A percentile compares a stretch with the other conserved stretches of the same genome.
Evolutionary conservation across 2,329 filamentous ascomycete genomes (phyloP).

Genomic region (Microcyclospora pomicola): DNA sequence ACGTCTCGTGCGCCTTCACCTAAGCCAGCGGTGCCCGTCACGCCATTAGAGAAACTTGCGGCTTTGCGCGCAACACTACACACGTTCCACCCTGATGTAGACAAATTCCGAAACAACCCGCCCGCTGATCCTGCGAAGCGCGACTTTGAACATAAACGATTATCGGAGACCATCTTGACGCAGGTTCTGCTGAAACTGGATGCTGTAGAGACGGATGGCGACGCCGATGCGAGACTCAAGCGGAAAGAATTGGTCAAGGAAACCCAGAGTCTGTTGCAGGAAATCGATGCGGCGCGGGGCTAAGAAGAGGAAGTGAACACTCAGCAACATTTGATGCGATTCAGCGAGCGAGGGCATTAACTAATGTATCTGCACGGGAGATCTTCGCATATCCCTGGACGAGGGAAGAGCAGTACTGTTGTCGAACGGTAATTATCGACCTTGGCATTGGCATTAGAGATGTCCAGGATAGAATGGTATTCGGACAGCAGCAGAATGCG

Average conservation of each 20-base stretch:
- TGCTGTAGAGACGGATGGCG: conserved; percentile 58
- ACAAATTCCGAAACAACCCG: conserved; percentile 47
- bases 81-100: conserved; percentile 50
- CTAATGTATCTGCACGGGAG: too few relatives aligned
- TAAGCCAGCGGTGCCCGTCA: conserved; percentile 25
- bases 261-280: conserved; percentile 52
- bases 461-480: too few relatives aligned
- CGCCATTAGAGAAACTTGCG: conserved; percentile 49
- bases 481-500: too few relatives aligned
- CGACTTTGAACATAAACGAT: conserved; percentile 58
- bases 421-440: too few relatives aligned
- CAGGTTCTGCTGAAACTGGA: conserved; percentile 67
- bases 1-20: conserved; percentile 27
- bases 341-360: too few relatives aligned
- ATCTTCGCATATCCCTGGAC: too few relatives aligned
- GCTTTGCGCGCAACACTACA: conserved; percentile 53
- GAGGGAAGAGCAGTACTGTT: too few relatives aligned
- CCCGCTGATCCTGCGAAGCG: conserved; percentile 54
- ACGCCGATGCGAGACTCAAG: conserved; percentile 47
- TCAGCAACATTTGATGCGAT: background rate
- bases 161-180: conserved; percentile 63
- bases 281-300: conserved; percentile 41
- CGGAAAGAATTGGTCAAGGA: conserved; percentile 61
- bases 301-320: conserved; percentile 4
- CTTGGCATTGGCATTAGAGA: too few relatives aligned